Evolutionary conservation across 805 yeast species (phyloP), one percentile per base, ranked within the genome.

Genomic region (Kuraishia capsulata): DNA sequence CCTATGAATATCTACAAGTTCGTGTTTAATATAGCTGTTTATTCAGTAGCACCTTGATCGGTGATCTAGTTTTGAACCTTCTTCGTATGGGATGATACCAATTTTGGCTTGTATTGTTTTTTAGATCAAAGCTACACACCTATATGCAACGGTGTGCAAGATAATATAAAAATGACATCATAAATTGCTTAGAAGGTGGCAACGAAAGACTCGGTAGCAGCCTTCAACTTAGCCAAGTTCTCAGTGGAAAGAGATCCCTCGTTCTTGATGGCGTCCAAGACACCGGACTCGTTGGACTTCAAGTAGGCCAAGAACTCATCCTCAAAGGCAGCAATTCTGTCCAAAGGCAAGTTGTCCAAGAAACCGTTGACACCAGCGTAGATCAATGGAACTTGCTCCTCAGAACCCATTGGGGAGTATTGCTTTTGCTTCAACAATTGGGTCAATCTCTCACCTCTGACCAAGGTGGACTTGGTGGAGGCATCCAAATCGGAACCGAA

Each of bases 401-500:
- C 97, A 61, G 97, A 95, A 65, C 96, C 82, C 64, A 90, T 73
- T 67, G 99, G 99, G 59, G 82, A 60, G 79, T 80, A 87, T 79
- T 92, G 99, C 70, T 80, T 84, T 79, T 92, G 99, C 76, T 90
- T 89, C 70, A 92, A 81, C 69, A 92, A 76, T 77, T 89, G 97
- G 59, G 98, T 92, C 65, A 92, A 84, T 79, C 99, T 90, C 83
- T 92, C 98, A 88, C 99, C 99, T 84, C 99, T 89, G 61, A 76
- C 74, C 69, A 92, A 81, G 62, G 98, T 92, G 77, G 88, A 97
- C 78, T 90, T 92, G 71, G 99, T 92, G 45, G 97, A 88, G 57
- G 99, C 97, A 73, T 92, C 99, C 69, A 92, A 81, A 74, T 92
- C 99, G 56, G 99, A 92, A 82, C 99, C 99, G 80, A 92, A 92